Percentiles rank a stretch among this genome's conserved stretches.
phyloP scores from a whole-genome alignment of 805 yeast genomes.

The Cyberlindnera petersonii region DNA sequence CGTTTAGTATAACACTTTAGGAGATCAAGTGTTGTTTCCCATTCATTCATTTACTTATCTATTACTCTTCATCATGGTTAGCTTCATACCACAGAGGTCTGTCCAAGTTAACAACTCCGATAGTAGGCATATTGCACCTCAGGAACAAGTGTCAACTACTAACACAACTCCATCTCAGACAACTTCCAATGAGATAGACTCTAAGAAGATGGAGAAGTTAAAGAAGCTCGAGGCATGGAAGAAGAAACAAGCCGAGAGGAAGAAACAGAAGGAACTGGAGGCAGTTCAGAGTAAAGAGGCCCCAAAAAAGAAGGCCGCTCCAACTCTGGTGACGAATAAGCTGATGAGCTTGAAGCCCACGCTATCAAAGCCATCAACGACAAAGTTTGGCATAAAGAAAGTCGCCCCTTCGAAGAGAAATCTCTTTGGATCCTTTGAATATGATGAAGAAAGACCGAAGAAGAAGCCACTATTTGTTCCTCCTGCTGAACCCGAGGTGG shows the following conservation, averaged over 20 bases:
- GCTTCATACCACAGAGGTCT: not conserved
- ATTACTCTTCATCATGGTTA: too few species aligned
- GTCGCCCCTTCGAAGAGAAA: slow-evolving; percentile 12
- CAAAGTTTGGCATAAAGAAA: slow-evolving; percentile 8
- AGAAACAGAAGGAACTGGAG: slow-evolving; percentile 22
- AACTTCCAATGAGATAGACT: slow-evolving; percentile 7
- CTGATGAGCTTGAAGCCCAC: slow-evolving; percentile 1
- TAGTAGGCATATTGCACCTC: slow-evolving; percentile 7
- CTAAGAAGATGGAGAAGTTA: slow-evolving; percentile 31
- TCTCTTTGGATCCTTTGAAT: slow-evolving; percentile 30
- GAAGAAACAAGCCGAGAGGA: slow-evolving; percentile 33
- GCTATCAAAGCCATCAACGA: not conserved
- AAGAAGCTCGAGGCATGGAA: slow-evolving; percentile 52
- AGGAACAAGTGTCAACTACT: slow-evolving; percentile 9
- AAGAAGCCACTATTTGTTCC: slow-evolving; percentile 24
- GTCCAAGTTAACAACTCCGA: not conserved
- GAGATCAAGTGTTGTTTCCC: too few species aligned
- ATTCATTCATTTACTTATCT: too few species aligned
- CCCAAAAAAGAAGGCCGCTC: slow-evolving; percentile 1
- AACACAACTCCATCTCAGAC: slow-evolving; percentile 26
- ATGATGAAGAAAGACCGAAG: slow-evolving; percentile 25
- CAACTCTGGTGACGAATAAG: too few species aligned
- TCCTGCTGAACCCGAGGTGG: slow-evolving; percentile 3
- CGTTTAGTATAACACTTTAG: too few species aligned
- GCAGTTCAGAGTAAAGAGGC: slow-evolving; percentile 9